These are phyloP conservation scores for Vitis hybrid DNA, from an alignment of 177 flowering plant species.

Conservation along the genomic window DNA sequence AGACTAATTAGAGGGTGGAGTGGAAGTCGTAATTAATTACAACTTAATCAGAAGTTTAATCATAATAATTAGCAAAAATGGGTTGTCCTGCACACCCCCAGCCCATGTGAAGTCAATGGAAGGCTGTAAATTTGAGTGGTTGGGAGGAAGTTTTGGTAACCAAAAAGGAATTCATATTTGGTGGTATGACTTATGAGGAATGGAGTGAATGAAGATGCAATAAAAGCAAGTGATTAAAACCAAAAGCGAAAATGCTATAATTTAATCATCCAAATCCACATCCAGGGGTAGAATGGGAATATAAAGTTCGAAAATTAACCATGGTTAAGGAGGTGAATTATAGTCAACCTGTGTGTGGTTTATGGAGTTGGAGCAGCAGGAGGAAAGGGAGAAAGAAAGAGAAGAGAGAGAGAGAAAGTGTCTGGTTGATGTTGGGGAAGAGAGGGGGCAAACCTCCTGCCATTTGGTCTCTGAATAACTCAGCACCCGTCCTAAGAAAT, in stretches of 20 bases:
- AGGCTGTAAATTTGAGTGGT: too few relatives aligned
- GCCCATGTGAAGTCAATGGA: too few relatives aligned
- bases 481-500: slow-evolving; percentile 10
- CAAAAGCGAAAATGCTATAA: too few relatives aligned
- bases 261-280: too few relatives aligned
- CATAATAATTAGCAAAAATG: background rate
- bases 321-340: background rate
- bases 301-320: background rate
- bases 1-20: background rate
- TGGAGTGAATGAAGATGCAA: too few relatives aligned
- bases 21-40: too few relatives aligned
- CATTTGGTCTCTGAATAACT: slow-evolving; percentile 43
- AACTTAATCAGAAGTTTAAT: background rate
- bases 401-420: slow-evolving; percentile 11
- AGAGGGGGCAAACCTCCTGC: slow-evolving; percentile 43
- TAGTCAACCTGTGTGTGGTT: slow-evolving; percentile 1
- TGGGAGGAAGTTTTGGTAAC: too few relatives aligned
- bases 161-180: too few relatives aligned
- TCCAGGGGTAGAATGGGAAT: too few relatives aligned
- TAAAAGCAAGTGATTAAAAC: too few relatives aligned
- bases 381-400: slow-evolving; percentile 11
- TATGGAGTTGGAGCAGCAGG: background rate
- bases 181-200: too few relatives aligned
- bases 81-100: too few relatives aligned
- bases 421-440: slow-evolving; percentile 46